Evolutionary conservation across 805 yeast species (phyloP).

Genomic region (Metschnikowia matae): DNA sequence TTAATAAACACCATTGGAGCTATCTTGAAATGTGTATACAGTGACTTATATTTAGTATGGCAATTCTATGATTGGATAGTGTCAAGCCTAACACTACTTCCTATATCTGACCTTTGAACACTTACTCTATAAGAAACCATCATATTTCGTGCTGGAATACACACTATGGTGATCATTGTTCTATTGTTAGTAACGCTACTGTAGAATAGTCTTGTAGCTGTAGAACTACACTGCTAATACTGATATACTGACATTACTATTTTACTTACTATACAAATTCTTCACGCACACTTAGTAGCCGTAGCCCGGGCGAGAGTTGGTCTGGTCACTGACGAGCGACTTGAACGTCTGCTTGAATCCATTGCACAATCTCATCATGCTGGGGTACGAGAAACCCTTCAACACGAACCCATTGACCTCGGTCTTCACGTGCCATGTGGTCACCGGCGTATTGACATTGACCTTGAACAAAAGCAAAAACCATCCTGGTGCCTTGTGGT

Average conservation of each 20-base stretch:
- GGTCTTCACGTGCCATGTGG: conserved; percentile 89
- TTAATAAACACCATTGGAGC: no score
- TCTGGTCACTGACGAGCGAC: conserved; percentile 25
- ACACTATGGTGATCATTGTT: no score
- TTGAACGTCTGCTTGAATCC: conserved; percentile 79
- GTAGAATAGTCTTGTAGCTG: no score
- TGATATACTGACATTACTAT: neutral
- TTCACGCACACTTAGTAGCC: conserved; percentile 8
- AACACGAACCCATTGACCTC: conserved; percentile 82
- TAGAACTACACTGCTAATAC: no score
- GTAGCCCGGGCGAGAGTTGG: conserved; percentile 15
- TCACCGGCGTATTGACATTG: conserved; percentile 60
- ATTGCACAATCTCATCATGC: conserved; percentile 81
- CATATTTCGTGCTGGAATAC: no score
- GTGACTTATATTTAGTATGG: no score
- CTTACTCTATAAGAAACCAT: no score
- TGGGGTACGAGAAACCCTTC: conserved; percentile 80
- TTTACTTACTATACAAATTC: neutral
- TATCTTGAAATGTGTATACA: no score
- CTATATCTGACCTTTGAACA: no score
- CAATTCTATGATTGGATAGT: no score
- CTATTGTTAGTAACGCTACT: no score
- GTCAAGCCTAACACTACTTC: no score
- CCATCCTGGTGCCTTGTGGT: conserved; percentile 92
- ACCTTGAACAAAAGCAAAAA: conserved; percentile 83